Evolutionary conservation across 2,329 filamentous ascomycete genomes (phyloP), one percentile per base, ranked within the genome.

Genomic region (Leptographium galeiforme): DNA sequence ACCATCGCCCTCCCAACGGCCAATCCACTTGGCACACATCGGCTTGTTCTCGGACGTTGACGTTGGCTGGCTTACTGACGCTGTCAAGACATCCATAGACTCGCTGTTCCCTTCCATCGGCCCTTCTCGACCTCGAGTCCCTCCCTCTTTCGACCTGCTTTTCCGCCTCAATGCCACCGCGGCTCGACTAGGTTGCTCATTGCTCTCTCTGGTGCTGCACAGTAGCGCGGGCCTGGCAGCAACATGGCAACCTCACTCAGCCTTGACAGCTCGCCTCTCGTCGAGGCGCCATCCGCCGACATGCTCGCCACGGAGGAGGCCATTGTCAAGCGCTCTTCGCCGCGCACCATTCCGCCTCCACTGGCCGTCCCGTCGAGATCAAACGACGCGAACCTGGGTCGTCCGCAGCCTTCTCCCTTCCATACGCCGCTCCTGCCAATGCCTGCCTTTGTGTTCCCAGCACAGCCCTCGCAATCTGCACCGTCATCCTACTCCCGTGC

Each of bases 361-460:
- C 59, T 68, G 41, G 55, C 64, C 13, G 61, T 62, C 32, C 61
- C 64, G 4, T 57, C 56, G 61, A 50, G 63, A 63, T 57, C 59
- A 59, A 55, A 60, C 61, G 55, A 59, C 61, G 48, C 34, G 14
- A 39, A 4, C 12, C 18, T 45, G 12, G 13, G 8, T 18, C 38
- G 60, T 59, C 57, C 65, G 25, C 66, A 67, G 50, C 56, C 61
- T 16, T 69, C 70, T 48, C 55, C 57, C 1, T 40, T 25, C 25
- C 43, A 45, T 1, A 45, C 11, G 4, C 32, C 66, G 68, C 75
- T 77, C 51, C 72, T 71, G 50, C 80, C 81, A 48, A 85, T 85
- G 52, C 81, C 82, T 34, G 75, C 75, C 7, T 85, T 85, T 61
- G 73, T 81, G 54, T 85, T 85, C 60, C 83, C 82, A 1, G 66